Percentiles rank a stretch among this genome's conserved stretches.
phyloP scores from a whole-genome alignment of 208 protist genomes.

The Novymonas esmeraldas region DNA sequence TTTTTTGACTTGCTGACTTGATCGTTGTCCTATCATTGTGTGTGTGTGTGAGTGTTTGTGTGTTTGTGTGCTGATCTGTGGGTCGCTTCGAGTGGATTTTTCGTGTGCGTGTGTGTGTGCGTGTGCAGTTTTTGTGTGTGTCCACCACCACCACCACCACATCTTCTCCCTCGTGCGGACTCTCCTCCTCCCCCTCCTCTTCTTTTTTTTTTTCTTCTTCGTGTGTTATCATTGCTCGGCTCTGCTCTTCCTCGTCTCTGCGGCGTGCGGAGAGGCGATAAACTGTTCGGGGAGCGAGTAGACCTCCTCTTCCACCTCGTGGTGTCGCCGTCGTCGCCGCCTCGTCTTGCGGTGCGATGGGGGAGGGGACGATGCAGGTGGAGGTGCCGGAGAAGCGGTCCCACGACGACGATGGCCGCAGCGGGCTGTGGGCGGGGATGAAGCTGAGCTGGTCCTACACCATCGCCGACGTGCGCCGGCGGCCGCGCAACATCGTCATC shows the following conservation, averaged over 20 bases:
- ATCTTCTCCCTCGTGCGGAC: background rate
- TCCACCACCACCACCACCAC: too few species aligned
- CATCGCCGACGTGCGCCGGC: constrained; percentile 44
- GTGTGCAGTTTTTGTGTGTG: too few species aligned
- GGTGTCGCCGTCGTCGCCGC: too few species aligned
- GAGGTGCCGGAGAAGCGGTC: background rate
- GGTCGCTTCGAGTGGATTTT: too few species aligned
- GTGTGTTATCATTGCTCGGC: background rate
- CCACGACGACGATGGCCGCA: background rate
- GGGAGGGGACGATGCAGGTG: background rate
- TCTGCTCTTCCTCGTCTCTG: background rate
- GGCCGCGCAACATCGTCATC: constrained; percentile 67
- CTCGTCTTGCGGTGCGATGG: background rate
- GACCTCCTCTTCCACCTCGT: too few species aligned
- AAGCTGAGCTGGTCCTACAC: constrained; percentile 56
- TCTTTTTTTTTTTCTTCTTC: background rate
- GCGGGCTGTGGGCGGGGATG: constrained; percentile 22
- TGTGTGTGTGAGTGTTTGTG: background rate
- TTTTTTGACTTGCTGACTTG: background rate
- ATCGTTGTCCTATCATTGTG: background rate
- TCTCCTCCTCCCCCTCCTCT: background rate
- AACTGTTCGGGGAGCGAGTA: too few species aligned
- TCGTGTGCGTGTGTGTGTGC: too few species aligned
- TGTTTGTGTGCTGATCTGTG: background rate
- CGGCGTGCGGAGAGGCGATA: too few species aligned